Base-by-base conservation (phyloP, 2,329 filamentous ascomycete genomes). In the Colletotrichum tamarilloi region DNA sequence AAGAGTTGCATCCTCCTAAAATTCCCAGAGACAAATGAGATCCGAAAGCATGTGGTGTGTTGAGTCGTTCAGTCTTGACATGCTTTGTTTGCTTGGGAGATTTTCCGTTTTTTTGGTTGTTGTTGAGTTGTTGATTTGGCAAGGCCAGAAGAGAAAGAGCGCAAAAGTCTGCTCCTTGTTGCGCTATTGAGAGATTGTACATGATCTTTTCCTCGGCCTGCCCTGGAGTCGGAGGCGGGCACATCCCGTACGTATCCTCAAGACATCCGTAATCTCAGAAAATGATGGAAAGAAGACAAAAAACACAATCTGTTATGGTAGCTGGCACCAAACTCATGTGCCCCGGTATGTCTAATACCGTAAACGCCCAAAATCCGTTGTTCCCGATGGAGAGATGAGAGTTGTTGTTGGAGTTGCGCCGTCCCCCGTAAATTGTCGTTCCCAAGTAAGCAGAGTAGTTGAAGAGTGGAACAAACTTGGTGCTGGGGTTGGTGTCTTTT, bases 21-120 rank as follows among this genome's bases (percentile, higher is more conserved):
- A 71, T 30, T 52, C 22, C 52, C 49, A 67, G 71, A 67, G 55
- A 71, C 55, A 73, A 72, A 46, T 28, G 42, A 69, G 55, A 38
- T 46, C 19, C 59, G n/a, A 62, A 72, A 49, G 57, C 62, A 80
- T 81, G 81, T 78, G 77, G 77, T 81, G 79, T 78, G 78, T 68
- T 57, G 57, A 67, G 67, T 65, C 35, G 49, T 30, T 67, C 72
- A 74, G 67, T 67, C 57, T 49, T 65, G 62, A 63, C 72, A 74
- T 72, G 72, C 42, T 62, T 57, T 71, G 63, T 71, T 67, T 58
- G 46, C 59, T 59, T 59, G 63, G 68, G 16, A 72, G 55, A 72
- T 60, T 55, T 58, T 35, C 42, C n/a, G 62, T 65, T 60, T 59
- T 73, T 66, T 68, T 56, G 30, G 59, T 60, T 60, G 57, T 46